These are phyloP conservation scores for Seminavis robusta DNA, from an alignment of 108 stramenopile species.

Conservation along the genomic window DNA sequence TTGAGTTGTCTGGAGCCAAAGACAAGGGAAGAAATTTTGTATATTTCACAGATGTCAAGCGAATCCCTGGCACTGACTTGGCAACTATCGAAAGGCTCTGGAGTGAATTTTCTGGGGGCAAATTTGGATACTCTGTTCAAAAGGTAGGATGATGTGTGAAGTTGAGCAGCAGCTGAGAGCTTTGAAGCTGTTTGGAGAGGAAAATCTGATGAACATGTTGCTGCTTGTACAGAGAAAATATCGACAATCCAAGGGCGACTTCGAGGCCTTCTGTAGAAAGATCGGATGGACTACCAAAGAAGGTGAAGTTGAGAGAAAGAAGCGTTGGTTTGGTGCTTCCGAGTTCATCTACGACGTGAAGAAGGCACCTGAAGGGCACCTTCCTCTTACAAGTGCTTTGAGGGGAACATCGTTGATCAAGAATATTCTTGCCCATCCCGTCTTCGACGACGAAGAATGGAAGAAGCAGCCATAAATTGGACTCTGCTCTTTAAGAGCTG, in stretches of 20 bases:
- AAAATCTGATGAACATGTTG: neutral
- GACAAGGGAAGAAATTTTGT: constrained; percentile 91
- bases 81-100: constrained; percentile 96
- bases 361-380: constrained; percentile 93
- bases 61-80: constrained; percentile 85
- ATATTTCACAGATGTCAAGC: constrained; percentile 96
- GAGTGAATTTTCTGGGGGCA: constrained; percentile 89
- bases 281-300: constrained; percentile 96
- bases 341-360: constrained; percentile 96
- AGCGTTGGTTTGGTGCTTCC: constrained; percentile 95
- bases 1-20: constrained; percentile 84
- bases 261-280: constrained; percentile 90
- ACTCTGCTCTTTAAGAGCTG: too few species aligned
- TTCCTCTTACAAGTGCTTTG: constrained; percentile 94
- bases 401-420: constrained; percentile 92
- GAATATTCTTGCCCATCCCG: constrained; percentile 85
- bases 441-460: constrained; percentile 96
- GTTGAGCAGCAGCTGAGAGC: neutral
- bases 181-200: neutral
- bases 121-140: constrained; percentile 96
- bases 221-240: constrained; percentile 63
- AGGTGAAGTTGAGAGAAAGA: constrained; percentile 93
- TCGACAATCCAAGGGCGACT: constrained; percentile 85
- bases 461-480: constrained; percentile 82
- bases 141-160: constrained; percentile 63